Evolutionary conservation across 306 rosid genomes (phyloP), one percentile per base, ranked within the genome.

Genomic region (Cicer cuneatum): DNA sequence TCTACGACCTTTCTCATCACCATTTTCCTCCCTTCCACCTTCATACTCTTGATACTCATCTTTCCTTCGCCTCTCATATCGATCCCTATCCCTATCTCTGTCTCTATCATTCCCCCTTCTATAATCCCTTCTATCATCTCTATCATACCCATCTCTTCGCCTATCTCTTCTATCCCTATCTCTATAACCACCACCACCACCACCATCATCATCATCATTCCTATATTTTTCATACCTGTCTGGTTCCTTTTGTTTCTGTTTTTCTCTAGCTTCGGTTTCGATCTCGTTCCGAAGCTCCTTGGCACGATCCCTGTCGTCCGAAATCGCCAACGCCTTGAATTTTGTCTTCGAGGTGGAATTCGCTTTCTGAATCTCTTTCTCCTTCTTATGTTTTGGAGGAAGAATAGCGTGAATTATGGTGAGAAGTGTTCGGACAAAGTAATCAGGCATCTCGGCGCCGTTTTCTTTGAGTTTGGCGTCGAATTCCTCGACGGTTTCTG

Each of bases 361-460:
- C 10, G 1, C 68, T 1, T 12, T 53, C 52, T 53, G 76, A 24
- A 39, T 60, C 46, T 78, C 96, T 37, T 71, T 82, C 82, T 78
- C 80, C 29, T 77, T 90, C 79, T 80, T 85, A 1, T 83, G 49
- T 72, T 82, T 82, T 8, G 97, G 96, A 74, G 96, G 92, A 70
- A 89, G 90, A 83, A 91, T 83, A 1, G 90, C 89, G 65, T 89
- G 96, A 24, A 91, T 86, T 6, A 84, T 89, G 5, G 83, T 84
- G 66, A 93, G 54, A 10, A 93, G 86, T 0, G 90, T 83, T 45
- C 62, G 80, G 45, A 91, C 89, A 12, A 93, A 86, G 71, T 88
- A 84, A 82, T 89, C 94, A 0, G 94, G 97, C 90, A 91, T 76
- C 46, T 85, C 88, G 0, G 92, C 92, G 0, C 94, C 98, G 10